Evolutionary conservation across 1,284 basidiomycete genomes (phyloP), one percentile per base, ranked within the genome.

Genomic region (Apiotrichum gracile): DNA sequence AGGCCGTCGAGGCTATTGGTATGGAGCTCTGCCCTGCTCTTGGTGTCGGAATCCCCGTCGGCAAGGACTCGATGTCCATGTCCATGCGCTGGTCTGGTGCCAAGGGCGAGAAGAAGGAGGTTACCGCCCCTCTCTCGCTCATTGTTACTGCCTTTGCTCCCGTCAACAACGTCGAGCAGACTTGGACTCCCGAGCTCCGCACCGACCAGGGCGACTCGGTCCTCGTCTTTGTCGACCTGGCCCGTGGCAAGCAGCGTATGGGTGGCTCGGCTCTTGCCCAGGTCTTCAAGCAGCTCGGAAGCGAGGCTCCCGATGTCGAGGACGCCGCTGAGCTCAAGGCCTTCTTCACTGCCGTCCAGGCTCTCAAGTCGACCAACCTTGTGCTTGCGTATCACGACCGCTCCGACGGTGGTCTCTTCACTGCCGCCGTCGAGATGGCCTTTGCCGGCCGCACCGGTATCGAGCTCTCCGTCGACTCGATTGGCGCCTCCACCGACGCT

Each of bases 11-110:
- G 59, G 91, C 96, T 3, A 83, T 98, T 45, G 94, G 96, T 12
- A 81, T 94, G 78, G 91, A 96, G 57, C 79, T 99, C 13, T 98
- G 96, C 73, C 93, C 94, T n/a, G 84, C 83, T 22, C 82, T 99
- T 14, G 93, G 94, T 13, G 79, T 98, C 22, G 88, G 91, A 24
- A 91, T 99, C 48, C 96, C 94, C 0, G 94, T 98, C 33, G 94
- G 96, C 29, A 99, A 99, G 77, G 94, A 99, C 75, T 97, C 92
- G 4, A 97, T 99, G 96, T 93, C 90, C 31, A 99, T 98, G 94
- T 87, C 88, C 57, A 98, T 97, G 94, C 87, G 85, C 64, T 99
- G 94, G 94, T 61, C 76, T 22, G 74, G 73, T 39, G 73, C 86
- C 26, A 79, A 79, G 9, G 80, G 77, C 24, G 82, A 85, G 60